These are phyloP conservation scores for Penicillium robsamsonii DNA, from an alignment of 495 filamentous ascomycete genomes.

Conservation along the genomic window DNA sequence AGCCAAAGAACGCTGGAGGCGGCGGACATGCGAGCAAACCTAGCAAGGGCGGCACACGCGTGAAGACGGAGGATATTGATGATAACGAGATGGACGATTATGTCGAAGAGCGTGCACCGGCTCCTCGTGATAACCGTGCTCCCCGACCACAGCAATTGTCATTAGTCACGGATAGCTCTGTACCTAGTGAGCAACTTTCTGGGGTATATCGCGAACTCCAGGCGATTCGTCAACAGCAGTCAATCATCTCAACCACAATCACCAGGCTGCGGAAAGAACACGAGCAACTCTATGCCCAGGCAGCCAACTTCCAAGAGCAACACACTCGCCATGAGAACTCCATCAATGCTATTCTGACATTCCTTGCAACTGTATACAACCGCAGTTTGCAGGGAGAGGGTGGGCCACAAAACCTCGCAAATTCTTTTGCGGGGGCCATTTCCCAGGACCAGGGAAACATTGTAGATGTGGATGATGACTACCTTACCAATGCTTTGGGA, in stretches of 20 bases:
- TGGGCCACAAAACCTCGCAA: conserved; percentile 62
- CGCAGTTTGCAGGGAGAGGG: conserved; percentile 66
- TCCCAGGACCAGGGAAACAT: conserved; percentile 65
- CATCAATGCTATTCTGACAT: conserved; percentile 96
- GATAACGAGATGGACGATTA: conserved; percentile 74
- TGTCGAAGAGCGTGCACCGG: conserved; percentile 42
- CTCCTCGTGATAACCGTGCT: conserved; percentile 36
- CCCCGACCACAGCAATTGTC: conserved; percentile 40
- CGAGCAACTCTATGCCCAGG: conserved; percentile 84
- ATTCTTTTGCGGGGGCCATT: conserved; percentile 69
- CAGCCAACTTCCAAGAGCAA: conserved; percentile 81
- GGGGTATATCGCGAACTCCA: conserved; percentile 76
- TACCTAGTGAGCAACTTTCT: conserved; percentile 76
- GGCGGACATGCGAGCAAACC: conserved; percentile 45
- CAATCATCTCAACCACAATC: conserved; percentile 76
- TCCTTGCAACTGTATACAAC: conserved; percentile 94
- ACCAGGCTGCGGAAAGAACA: conserved; percentile 77
- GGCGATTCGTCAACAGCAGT: conserved; percentile 78
- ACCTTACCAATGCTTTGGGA: conserved; percentile 36
- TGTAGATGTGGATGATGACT: conserved; percentile 71
- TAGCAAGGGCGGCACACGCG: conserved; percentile 47
- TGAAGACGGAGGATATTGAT: conserved; percentile 67
- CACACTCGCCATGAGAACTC: conserved; percentile 96
- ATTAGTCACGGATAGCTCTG: conserved; percentile 39
- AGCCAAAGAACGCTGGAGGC: conserved; percentile 70